These are phyloP conservation scores for Cerrena zonata DNA, from an alignment of 1,284 basidiomycete species.

Conservation along the genomic window DNA sequence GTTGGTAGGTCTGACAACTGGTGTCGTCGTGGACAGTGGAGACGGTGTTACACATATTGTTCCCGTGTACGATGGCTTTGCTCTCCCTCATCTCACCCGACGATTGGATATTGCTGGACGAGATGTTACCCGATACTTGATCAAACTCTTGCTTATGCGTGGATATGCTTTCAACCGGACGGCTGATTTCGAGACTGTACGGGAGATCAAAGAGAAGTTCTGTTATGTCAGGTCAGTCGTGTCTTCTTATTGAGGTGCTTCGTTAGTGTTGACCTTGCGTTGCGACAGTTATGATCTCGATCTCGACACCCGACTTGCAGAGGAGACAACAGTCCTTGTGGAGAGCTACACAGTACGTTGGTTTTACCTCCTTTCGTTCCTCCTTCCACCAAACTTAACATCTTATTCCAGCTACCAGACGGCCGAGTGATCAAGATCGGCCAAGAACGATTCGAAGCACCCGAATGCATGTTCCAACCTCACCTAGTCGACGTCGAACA, in stretches of 20 bases:
- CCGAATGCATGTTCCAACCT: conserved; percentile 99
- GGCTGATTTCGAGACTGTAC: conserved; percentile 97
- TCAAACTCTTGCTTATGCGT: conserved; percentile 96
- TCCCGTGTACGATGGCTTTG: conserved; percentile 95
- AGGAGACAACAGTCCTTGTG: conserved; percentile 94
- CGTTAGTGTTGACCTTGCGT: neutral
- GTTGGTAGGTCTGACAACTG: conserved; percentile 83
- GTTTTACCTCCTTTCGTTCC: too few species aligned
- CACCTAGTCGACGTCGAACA: conserved; percentile 97
- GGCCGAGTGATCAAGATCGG: conserved; percentile 96
- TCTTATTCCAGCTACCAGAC: conserved; percentile 89
- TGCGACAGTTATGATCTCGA: conserved; percentile 83
- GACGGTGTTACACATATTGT: conserved; percentile 99
- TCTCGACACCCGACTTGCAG: conserved; percentile 86
- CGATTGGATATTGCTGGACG: conserved; percentile 95
- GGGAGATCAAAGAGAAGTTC: conserved; percentile 97
- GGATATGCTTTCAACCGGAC: conserved; percentile 99
- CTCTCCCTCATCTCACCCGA: conserved; percentile 89
- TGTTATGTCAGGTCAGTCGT: conserved; percentile 93
- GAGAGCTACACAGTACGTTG: conserved; percentile 86
- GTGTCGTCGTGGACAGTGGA: conserved; percentile 97
- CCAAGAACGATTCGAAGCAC: conserved; percentile 98
- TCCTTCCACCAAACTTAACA: too few species aligned
- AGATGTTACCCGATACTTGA: conserved; percentile 96
- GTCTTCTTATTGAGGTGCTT: too few species aligned